Conservation (phyloP, 1,139 yeast species). For the Insectozyma bohioensis region DNA sequence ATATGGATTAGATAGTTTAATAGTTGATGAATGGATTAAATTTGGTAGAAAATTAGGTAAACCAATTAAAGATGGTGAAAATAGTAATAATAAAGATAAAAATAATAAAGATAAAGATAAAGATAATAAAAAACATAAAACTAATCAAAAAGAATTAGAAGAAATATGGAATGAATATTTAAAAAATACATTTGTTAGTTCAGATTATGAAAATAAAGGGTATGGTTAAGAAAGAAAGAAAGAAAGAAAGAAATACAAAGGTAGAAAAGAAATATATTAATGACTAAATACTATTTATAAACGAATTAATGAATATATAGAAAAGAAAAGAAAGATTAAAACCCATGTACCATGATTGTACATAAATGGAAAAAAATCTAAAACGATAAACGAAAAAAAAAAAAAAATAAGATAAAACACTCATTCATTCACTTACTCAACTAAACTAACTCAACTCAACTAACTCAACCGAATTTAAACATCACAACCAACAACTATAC, state of each 20-base stretch:
- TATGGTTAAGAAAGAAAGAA: conserved; percentile 19
- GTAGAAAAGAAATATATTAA: background rate
- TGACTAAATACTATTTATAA: too few relatives aligned
- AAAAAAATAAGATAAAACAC: background rate
- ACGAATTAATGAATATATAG: too few relatives aligned
- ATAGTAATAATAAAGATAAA: conserved; percentile 8
- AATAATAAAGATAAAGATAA: conserved; percentile 9
- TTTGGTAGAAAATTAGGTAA: conserved; percentile 55
- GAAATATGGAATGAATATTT: conserved; percentile 45
- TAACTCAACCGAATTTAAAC: background rate
- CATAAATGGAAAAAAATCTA: too few relatives aligned
- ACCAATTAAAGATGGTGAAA: conserved; percentile 24
- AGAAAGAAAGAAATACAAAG: background rate
- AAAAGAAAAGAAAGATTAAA: too few relatives aligned
- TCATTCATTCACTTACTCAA: too few relatives aligned
- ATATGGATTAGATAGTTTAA: conserved; percentile 53
- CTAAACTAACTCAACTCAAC: too few relatives aligned
- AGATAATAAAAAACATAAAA: conserved; percentile 14
- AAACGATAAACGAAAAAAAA: too few relatives aligned
- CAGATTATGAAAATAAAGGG: conserved; percentile 59
- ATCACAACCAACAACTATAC: background rate
- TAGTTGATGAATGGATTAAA: conserved; percentile 61
- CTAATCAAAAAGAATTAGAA: conserved; percentile 20
- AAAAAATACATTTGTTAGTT: conserved; percentile 58
- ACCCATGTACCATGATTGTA: too few relatives aligned